Conservation (phyloP, 805 yeast species). For the Candida broadrunensis region DNA sequence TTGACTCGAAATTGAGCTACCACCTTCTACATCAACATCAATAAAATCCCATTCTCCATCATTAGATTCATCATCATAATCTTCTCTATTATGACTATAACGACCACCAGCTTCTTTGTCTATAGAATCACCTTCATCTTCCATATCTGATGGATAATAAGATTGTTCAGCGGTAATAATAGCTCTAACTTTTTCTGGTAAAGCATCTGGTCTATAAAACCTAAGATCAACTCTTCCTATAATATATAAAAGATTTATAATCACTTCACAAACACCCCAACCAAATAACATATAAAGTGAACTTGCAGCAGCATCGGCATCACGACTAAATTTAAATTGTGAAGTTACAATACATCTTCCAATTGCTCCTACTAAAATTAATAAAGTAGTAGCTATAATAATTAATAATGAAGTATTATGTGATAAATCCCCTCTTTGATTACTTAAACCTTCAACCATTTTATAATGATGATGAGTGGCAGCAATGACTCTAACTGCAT, state of each 20-base stretch:
- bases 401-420: slow-evolving; percentile 54
- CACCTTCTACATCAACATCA: background rate
- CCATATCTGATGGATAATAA: slow-evolving; percentile 1
- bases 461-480: slow-evolving; percentile 46
- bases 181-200: slow-evolving; percentile 37
- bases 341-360: slow-evolving; percentile 37
- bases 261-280: slow-evolving; percentile 66
- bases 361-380: slow-evolving; percentile 50
- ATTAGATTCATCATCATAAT: background rate
- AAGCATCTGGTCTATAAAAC: slow-evolving; percentile 72
- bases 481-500: slow-evolving; percentile 60
- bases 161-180: slow-evolving; percentile 44
- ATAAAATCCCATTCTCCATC: slow-evolving; percentile 1
- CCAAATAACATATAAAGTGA: slow-evolving; percentile 63
- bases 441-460: slow-evolving; percentile 37
- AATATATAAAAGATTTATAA: slow-evolving; percentile 55
- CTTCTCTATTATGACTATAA: background rate
- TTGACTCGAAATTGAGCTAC: background rate
- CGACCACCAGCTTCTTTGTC: background rate
- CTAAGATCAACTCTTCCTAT: slow-evolving; percentile 69
- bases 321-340: slow-evolving; percentile 14
- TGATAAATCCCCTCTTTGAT: slow-evolving; percentile 39
- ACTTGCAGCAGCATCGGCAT: slow-evolving; percentile 23
- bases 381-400: slow-evolving; percentile 46
- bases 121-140: background rate